Conservation (phyloP, 495 filamentous ascomycete genomes). For the Neurospora sp. region DNA sequence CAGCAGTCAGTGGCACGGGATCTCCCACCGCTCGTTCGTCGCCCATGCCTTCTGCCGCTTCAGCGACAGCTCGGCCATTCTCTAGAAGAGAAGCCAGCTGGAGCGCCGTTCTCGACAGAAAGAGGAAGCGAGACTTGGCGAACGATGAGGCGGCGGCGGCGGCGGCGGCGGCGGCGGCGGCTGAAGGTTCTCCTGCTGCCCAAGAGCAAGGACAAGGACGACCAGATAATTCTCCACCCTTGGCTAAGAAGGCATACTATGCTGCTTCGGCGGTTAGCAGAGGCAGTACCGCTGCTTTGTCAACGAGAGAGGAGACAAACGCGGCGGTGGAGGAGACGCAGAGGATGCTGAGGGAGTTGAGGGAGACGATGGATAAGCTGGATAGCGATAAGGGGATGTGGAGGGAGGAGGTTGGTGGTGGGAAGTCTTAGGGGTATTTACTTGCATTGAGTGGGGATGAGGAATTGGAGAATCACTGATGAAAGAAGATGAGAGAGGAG, state of each 20-base stretch:
- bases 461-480: neutral
- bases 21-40: neutral
- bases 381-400: constrained; percentile 9
- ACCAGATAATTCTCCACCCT: neutral
- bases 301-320: constrained; percentile 6
- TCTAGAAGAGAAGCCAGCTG: neutral
- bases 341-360: constrained; percentile 22
- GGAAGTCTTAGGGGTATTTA: neutral
- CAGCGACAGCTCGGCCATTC: neutral
- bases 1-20: neutral
- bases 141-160: neutral
- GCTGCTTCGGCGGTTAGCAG: neutral
- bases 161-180: neutral
- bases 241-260: constrained; percentile 2
- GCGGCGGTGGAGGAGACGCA: constrained; percentile 18
- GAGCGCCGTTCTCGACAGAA: neutral
- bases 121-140: constrained; percentile 1
- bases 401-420: constrained; percentile 7
- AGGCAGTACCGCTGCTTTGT: neutral
- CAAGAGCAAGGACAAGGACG: neutral
- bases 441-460: neutral
- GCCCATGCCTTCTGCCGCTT: constrained; percentile 3
- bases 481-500: neutral
- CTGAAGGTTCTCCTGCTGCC: neutral
- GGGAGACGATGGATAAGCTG: constrained; percentile 18